These are phyloP conservation scores for Pelagomonas calceolata DNA, from an alignment of 108 stramenopile genomes.

Conservation along the genomic window DNA sequence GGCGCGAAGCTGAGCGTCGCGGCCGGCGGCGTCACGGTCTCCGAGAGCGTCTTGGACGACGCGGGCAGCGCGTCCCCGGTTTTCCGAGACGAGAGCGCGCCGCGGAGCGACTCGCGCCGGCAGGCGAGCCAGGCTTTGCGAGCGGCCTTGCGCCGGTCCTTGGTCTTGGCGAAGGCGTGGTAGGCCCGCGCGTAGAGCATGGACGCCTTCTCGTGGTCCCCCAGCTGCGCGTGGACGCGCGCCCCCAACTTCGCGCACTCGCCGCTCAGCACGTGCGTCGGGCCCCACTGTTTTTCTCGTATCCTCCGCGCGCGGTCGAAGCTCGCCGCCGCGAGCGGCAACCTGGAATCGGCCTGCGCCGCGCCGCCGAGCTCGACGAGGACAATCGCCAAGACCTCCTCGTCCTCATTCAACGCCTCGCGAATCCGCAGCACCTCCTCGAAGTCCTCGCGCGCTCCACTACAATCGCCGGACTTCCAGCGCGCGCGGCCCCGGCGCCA, in stretches of 20 bases:
- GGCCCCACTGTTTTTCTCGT: not conserved
- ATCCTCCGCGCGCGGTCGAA: not conserved
- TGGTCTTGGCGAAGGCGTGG: not conserved
- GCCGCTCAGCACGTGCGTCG: not conserved
- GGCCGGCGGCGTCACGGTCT: too few relatives aligned
- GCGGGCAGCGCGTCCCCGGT: too few relatives aligned
- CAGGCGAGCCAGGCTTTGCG: not conserved
- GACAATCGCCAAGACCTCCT: not conserved
- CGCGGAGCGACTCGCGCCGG: not conserved
- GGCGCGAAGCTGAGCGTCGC: too few relatives aligned
- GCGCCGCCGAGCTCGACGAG: not conserved
- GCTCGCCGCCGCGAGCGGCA: too few relatives aligned
- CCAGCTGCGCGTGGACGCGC: not conserved
- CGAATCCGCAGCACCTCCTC: not conserved
- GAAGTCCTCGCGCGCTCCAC: not conserved
- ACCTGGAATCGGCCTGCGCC: not conserved
- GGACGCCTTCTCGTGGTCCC: not conserved
- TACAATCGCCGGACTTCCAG: not conserved
- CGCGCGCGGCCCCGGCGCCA: not conserved
- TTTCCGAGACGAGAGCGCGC: not conserved
- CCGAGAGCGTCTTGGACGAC: too few relatives aligned
- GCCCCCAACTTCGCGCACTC: not conserved
- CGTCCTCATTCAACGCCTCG: not conserved
- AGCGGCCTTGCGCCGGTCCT: not conserved
- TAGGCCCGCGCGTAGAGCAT: not conserved